Evolutionary conservation across 768 basidiomycete genomes (phyloP).

Genomic region (Galerina marginata): DNA sequence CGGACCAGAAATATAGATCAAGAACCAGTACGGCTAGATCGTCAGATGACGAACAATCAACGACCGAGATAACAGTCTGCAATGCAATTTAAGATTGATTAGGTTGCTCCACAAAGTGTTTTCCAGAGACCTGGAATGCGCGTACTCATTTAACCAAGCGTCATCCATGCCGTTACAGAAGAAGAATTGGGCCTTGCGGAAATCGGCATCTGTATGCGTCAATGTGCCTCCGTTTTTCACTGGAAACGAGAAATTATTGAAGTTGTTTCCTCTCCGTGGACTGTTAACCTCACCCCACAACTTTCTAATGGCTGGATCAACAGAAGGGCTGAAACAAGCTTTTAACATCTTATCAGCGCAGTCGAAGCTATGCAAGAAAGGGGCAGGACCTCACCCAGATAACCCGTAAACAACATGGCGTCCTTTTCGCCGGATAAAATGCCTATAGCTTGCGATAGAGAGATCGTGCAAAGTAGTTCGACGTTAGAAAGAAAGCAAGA

Average conservation of each 20-base stretch:
- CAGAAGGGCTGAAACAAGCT: constrained; percentile 47
- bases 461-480: background rate
- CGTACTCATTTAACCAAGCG: constrained; percentile 43
- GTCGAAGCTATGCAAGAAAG: background rate
- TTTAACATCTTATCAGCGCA: background rate
- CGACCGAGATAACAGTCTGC: constrained; percentile 33
- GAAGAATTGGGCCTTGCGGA: constrained; percentile 38
- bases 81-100: background rate
- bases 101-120: no score
- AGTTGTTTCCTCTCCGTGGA: background rate
- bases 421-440: background rate
- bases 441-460: background rate
- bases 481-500: background rate
- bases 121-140: background rate
- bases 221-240: constrained; percentile 42
- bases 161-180: constrained; percentile 43
- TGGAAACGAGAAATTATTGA: constrained; percentile 10
- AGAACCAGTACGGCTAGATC: background rate
- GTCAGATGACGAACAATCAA: constrained; percentile 33
- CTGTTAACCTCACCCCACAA: constrained; percentile 38
- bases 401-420: constrained; percentile 14
- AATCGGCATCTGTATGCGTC: constrained; percentile 38
- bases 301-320: constrained; percentile 30
- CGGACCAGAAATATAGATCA: background rate
- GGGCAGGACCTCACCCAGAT: constrained; percentile 11